Base-by-base conservation (phyloP, 2,329 filamentous ascomycete species). In the Diplodia mutila region DNA sequence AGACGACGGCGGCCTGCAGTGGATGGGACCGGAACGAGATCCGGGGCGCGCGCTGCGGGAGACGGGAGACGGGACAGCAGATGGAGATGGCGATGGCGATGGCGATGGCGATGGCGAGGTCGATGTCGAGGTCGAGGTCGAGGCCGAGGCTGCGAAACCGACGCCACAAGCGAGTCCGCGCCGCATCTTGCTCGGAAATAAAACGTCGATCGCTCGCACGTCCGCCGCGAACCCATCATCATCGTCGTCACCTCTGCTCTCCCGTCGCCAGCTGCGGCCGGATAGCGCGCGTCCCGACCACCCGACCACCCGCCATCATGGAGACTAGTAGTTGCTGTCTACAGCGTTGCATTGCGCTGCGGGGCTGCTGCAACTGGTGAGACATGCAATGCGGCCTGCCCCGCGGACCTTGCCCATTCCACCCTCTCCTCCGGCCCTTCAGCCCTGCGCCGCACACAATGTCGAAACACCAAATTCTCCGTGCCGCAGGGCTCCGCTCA, bases 301-400 rank as follows among this genome's bases (percentile, higher is more conserved):
- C 21, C n/a, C n/a, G 8, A 5, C 9, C 39, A 1, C 39, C 18
- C n/a, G n/a, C 42, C 39, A 7, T 42, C 39, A 18, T 6, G n/a
- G n/a, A n/a, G n/a, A n/a, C n/a, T n/a, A n/a, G n/a, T n/a, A n/a
- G n/a, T n/a, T n/a, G 3, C 39, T 32, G 7, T 32, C 7, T 32
- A 1, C 29, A 29, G 6, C 21, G 3, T 46, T 46, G n/a, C n/a
- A 46, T 21, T 21, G 34, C 23, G n/a, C 37, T 29, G 25, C 39
- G 57, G 25, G 4, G 27, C 42, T 34, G 34, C 11, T 49, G 25
- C 18, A n/a, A 4, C 21, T 37, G 18, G 25, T 61, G 42, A 51
- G 42, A 61, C 59, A 51, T 11, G 59, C 59, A 61, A 37, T 25
- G 23, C 49, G 42, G 57, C 25, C 9, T 21, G n/a, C 39, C 39